Base-by-base conservation (phyloP, 1,284 basidiomycete genomes). In the Apiotrichum domesticum region DNA sequence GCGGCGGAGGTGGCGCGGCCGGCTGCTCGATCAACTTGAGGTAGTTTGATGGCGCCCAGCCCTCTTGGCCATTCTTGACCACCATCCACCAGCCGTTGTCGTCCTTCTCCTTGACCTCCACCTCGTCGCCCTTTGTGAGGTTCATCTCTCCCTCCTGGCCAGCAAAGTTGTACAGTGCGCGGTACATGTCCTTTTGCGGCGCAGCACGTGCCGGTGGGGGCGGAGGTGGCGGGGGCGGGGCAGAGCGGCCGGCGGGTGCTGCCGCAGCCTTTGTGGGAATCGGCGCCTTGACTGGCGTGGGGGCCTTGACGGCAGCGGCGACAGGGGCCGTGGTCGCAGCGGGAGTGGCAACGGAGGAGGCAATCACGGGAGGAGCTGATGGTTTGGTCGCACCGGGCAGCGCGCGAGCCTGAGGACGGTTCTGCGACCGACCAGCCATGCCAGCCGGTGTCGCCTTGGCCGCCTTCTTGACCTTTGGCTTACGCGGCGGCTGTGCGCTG, bases 31-130 rank as follows among this genome's bases (percentile, higher is more conserved):
- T 83, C 46, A 87, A 81, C 70, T 94, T 89, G 33, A 94, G 84
- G 70, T 97, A 97, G 75, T 97, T 96, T 63, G 87, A 87, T 2
- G 95, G 95, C 14, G 93, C 89, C 94, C 94, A 98, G 13, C 92
- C 95, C 74, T 98, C 92, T 29, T 79, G 77, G 1, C 83, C 84
- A 55, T 82, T 83, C 78, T 90, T 94, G 80, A 88, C 90, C 51
- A 98, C 87, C 45, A 98, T 81, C 93, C 95, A 98, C 95, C 95
- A 98, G 2, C 82, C 92, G 68, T 93, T 92, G 59, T 90, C 84
- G 63, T 96, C 92, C 79, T 97, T 93, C 79, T 96, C 87, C 52
- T 94, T 80, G 11, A 98, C 81, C 75, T 98, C 93, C 2, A 98
- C 88, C 3, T 90, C 61, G 59, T 98, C 95, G 67, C 92, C 95